Evolutionary conservation across 768 basidiomycete species (phyloP).

Genomic region (Naganishia randhawae): DNA sequence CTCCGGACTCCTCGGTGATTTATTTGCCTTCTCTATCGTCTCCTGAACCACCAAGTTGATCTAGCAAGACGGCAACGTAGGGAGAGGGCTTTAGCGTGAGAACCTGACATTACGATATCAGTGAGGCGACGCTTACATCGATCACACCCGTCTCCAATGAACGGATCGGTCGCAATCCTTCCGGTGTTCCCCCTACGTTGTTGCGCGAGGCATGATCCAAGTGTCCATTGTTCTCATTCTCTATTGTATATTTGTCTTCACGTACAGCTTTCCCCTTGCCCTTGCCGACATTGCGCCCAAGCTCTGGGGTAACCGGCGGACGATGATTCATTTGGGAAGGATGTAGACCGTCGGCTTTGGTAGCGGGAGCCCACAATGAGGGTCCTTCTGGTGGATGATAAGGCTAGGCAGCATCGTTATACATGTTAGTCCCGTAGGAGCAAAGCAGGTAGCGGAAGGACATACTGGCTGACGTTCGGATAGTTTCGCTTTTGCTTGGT

Average conservation of each 20-base stretch:
- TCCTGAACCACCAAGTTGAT: not conserved
- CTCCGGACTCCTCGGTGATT: not conserved
- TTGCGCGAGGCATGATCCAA: not conserved
- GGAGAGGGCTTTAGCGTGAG: not conserved
- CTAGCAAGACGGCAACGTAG: not conserved
- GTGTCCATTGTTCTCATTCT: not conserved
- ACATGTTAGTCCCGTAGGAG: not conserved
- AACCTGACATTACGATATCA: not conserved
- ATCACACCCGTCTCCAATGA: constrained; percentile 49
- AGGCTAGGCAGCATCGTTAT: not conserved
- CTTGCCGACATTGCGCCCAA: not conserved
- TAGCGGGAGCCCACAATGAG: constrained; percentile 44
- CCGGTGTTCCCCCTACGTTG: constrained; percentile 19
- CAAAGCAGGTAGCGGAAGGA: not conserved
- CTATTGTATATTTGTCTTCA: not conserved
- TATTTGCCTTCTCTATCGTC: not conserved
- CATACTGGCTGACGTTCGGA: not conserved
- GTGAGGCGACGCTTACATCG: constrained; percentile 39
- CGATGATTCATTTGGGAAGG: constrained; percentile 25
- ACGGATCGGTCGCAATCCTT: constrained; percentile 42
- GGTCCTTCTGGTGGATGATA: constrained; percentile 32
- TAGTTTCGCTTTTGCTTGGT: constrained; percentile 30
- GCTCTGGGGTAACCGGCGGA: not conserved
- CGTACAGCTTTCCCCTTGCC: constrained; percentile 14
- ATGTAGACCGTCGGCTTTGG: constrained; percentile 38